Base-by-base conservation (phyloP, 495 filamentous ascomycete genomes). In the Xylaria sp. region DNA sequence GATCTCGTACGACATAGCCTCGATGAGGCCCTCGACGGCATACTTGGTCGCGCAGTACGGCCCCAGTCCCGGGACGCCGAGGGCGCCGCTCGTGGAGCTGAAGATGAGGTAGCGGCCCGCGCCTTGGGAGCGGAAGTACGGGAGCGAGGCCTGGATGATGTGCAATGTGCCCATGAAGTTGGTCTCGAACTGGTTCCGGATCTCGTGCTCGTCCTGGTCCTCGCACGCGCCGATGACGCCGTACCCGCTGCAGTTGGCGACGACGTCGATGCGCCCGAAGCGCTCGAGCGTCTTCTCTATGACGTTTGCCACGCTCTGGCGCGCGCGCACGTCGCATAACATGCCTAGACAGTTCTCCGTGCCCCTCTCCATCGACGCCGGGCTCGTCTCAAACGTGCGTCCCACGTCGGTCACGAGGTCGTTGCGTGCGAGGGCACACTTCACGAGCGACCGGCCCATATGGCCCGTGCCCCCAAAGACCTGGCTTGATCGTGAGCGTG, bases 1-100 rank as follows among this genome's bases (percentile, higher is more conserved):
- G 65, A 97, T 89, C 78, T 99, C 96, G 76, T 98, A 98, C 8
- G 97, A 85, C 91, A 99, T 94, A 40, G 91, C 93, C 82, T 99
- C 96, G 71, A 97, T 93, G 66, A 99, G 82, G 0, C 96, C 96
- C 76, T 99, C 96, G 12, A 97, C 92, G 0, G 96, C 96, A 78
- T 97, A 98, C 78, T 98, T 99, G 0, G 93, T 97, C 0, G 96
- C 96, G 79, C 96, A 97, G 77, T 97, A 98, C 0, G 95, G 95
- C 0, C 96, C 94, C 15, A 98, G 80, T 0, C 95, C 96, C 0
- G 96, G 96, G 0, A 98, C 93, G 8, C 95, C 95, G 5, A 97
- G 86, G 0, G 94, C 93, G 3, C 96, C 95, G 33, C 90, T 91
- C 6, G 93, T 97, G 11, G 91, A 95, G 79, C 92, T 95, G 80